Conservation (phyloP, 2,329 filamentous ascomycete genomes). For the Hymenoscyphus repandus region DNA sequence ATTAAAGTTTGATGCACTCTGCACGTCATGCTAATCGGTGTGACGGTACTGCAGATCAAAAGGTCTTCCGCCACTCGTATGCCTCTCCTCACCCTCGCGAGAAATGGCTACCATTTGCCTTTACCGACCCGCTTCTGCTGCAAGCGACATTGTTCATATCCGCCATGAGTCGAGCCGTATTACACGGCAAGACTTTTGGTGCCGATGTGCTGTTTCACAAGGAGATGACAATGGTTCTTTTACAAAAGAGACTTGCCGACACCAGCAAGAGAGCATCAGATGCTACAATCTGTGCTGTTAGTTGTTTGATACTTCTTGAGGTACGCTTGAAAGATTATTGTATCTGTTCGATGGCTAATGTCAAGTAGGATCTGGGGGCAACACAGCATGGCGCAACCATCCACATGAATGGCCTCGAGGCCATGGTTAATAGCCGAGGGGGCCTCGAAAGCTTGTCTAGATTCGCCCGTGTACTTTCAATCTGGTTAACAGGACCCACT, state of each 20-base stretch:
- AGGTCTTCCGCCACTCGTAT: conserved; percentile 2
- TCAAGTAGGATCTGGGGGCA: not conserved
- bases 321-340: not conserved
- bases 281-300: not conserved
- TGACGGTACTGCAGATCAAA: not conserved
- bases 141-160: conserved; percentile 11
- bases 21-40: not conserved
- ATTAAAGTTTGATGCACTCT: not conserved
- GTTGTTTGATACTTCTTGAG: no score
- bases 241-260: conserved; percentile 3
- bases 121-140: conserved; percentile 10
- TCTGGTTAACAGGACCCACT: not conserved
- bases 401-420: conserved; percentile 10
- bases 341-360: not conserved
- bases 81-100: conserved; percentile 7
- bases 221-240: conserved; percentile 5
- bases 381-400: not conserved
- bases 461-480: not conserved
- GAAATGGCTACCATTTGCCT: conserved; percentile 6
- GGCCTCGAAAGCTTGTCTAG: conserved; percentile 1
- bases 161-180: conserved; percentile 4
- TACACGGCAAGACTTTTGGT: not conserved
- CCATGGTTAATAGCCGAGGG: conserved; percentile 9
- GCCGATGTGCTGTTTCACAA: conserved; percentile 8
- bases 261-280: not conserved